These are phyloP conservation scores for Sclerotinia glacialis DNA, from an alignment of 2,329 filamentous ascomycete species.

Conservation along the genomic window DNA sequence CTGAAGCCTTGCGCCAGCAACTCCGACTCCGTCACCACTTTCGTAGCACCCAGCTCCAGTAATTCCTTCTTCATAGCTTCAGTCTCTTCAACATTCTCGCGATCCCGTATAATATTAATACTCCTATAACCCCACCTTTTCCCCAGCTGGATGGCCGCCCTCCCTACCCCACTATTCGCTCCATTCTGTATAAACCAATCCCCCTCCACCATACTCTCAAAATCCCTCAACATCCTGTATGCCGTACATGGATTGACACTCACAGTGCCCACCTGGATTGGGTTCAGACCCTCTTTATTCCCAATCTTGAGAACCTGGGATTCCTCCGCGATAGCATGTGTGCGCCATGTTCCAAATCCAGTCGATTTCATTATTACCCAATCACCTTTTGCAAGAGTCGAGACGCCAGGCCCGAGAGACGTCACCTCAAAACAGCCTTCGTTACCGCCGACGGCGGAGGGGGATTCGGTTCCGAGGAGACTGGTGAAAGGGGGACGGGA, in stretches of 20 bases:
- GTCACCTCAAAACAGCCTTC: constrained; percentile 94
- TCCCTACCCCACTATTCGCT: constrained; percentile 88
- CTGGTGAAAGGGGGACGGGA: constrained; percentile 75
- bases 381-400: constrained; percentile 66
- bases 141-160: constrained; percentile 86
- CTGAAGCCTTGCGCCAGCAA: constrained; percentile 46
- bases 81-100: constrained; percentile 63
- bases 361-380: constrained; percentile 88
- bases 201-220: constrained; percentile 62
- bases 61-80: constrained; percentile 61
- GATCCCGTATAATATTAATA: constrained; percentile 81
- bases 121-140: constrained; percentile 83
- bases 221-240: constrained; percentile 88
- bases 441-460: constrained; percentile 79
- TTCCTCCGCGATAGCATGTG: constrained; percentile 70
- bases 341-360: constrained; percentile 91
- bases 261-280: constrained; percentile 81
- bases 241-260: constrained; percentile 92
- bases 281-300: constrained; percentile 65
- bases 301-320: constrained; percentile 65
- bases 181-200: constrained; percentile 98
- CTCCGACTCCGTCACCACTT: constrained; percentile 49
- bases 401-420: constrained; percentile 54
- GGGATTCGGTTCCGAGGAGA: constrained; percentile 70
- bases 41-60: constrained; percentile 53